phyloP scores from a whole-genome alignment of 441 rosid genomes.

The Pelargonium citronellum region DNA sequence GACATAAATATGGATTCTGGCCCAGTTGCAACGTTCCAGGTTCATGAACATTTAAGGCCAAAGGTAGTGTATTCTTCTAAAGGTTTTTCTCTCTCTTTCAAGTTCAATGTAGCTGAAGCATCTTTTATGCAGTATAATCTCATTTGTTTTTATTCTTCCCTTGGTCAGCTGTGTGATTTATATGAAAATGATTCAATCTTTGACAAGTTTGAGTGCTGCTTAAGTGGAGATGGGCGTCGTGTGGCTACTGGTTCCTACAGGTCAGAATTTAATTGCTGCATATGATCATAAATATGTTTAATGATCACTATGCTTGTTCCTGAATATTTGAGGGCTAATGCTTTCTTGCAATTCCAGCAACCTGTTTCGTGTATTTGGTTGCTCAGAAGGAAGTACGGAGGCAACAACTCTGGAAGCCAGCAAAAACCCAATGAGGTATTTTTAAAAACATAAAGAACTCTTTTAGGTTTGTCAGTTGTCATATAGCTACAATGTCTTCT shows the following conservation, averaged over 20 bases:
- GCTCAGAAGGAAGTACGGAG: slow-evolving; percentile 57
- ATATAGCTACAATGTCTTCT: background rate
- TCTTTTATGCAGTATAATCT: slow-evolving; percentile 9
- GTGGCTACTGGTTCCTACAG: slow-evolving; percentile 98
- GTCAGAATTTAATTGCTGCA: slow-evolving; percentile 29
- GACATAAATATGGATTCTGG: slow-evolving; percentile 96
- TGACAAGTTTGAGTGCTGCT: slow-evolving; percentile 90
- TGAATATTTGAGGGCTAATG: slow-evolving; percentile 2
- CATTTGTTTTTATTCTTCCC: slow-evolving; percentile 8
- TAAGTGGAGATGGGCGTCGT: slow-evolving; percentile 82
- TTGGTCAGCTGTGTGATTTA: slow-evolving; percentile 73
- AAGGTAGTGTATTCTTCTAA: slow-evolving; percentile 44
- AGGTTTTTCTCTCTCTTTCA: background rate
- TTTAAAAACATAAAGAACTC: background rate
- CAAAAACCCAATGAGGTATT: slow-evolving; percentile 95
- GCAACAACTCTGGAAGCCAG: slow-evolving; percentile 83
- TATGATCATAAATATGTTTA: slow-evolving; percentile 3
- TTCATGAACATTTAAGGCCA: slow-evolving; percentile 85
- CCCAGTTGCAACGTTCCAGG: slow-evolving; percentile 87
- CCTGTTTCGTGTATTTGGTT: slow-evolving; percentile 83
- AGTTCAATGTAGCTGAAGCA: slow-evolving; percentile 15
- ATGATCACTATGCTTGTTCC: slow-evolving; percentile 4
- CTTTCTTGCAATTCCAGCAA: slow-evolving; percentile 48
- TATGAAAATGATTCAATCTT: slow-evolving; percentile 77
- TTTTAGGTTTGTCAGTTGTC: background rate